These are phyloP conservation scores for Irpex rosettiformis DNA, from an alignment of 1,284 basidiomycete species.

Conservation along the genomic window DNA sequence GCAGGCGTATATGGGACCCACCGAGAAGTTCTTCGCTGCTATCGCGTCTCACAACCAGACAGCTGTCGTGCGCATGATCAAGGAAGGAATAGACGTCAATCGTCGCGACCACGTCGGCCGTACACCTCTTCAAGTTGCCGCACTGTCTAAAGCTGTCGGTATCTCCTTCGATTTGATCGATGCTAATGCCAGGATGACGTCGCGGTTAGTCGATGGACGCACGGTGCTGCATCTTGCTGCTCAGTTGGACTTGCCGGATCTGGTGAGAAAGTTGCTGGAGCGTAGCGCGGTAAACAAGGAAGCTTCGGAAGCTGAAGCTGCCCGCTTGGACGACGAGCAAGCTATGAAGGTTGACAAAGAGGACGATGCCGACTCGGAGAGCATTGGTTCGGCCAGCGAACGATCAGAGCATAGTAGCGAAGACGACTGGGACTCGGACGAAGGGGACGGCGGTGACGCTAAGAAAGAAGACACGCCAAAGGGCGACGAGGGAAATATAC, in stretches of 20 bases:
- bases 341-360: constrained; percentile 31
- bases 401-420: constrained; percentile 27
- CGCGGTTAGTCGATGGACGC: constrained; percentile 51
- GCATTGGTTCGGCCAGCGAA: constrained; percentile 23
- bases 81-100: constrained; percentile 41
- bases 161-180: constrained; percentile 50
- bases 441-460: constrained; percentile 16
- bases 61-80: constrained; percentile 36
- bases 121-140: constrained; percentile 51
- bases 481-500: constrained; percentile 32
- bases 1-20: constrained; percentile 51
- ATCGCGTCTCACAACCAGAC: constrained; percentile 41
- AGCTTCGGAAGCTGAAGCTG: constrained; percentile 16
- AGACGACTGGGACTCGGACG: constrained; percentile 31
- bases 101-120: constrained; percentile 58
- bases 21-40: constrained; percentile 50
- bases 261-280: constrained; percentile 48
- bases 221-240: constrained; percentile 54
- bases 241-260: constrained; percentile 36
- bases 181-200: constrained; percentile 49
- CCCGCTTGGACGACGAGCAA: background rate
- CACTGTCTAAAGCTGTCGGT: constrained; percentile 40
- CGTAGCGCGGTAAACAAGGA: constrained; percentile 38
- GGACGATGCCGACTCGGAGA: constrained; percentile 27
- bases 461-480: constrained; percentile 17